Percentiles rank a stretch among this genome's conserved stretches.
Evolutionary conservation across 192 early-diverging fungal species (phyloP).

Genomic region (Glomus cerebriforme): DNA sequence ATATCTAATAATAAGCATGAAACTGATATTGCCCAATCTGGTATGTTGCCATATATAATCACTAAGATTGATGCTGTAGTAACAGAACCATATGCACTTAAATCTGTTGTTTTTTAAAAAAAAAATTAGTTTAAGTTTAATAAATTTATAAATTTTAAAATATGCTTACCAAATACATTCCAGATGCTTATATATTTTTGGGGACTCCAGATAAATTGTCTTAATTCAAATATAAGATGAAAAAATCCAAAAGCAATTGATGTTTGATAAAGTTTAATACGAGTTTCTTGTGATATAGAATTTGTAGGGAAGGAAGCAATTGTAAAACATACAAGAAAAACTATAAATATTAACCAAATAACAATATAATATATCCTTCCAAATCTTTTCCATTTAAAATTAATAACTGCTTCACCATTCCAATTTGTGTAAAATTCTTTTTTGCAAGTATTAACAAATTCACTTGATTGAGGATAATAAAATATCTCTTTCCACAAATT

Average conservation of each 20-base stretch:
- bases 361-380: not conserved
- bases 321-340: not conserved
- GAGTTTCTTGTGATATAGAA: not conserved
- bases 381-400: slow-evolving; percentile 19
- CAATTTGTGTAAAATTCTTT: not conserved
- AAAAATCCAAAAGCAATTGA: not conserved
- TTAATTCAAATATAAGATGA: slow-evolving; percentile 9
- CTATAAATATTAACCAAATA: not conserved
- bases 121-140: not conserved
- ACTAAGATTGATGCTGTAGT: not conserved
- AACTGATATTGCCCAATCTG: not conserved
- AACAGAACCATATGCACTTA: not conserved
- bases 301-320: not conserved
- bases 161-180: not conserved
- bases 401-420: slow-evolving; percentile 11
- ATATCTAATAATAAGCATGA: slow-evolving; percentile 9
- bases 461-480: not conserved
- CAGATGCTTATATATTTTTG: not conserved
- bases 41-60: not conserved
- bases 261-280: not conserved
- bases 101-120: not conserved
- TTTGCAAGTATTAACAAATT: not conserved
- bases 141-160: not conserved
- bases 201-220: slow-evolving; percentile 4
- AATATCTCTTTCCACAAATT: not conserved